A percentile compares a stretch with the other conserved stretches of the same genome.
These are phyloP conservation scores for Aureobasidium mangrovei DNA, from an alignment of 2,329 filamentous ascomycete genomes.

Conservation along the genomic window DNA sequence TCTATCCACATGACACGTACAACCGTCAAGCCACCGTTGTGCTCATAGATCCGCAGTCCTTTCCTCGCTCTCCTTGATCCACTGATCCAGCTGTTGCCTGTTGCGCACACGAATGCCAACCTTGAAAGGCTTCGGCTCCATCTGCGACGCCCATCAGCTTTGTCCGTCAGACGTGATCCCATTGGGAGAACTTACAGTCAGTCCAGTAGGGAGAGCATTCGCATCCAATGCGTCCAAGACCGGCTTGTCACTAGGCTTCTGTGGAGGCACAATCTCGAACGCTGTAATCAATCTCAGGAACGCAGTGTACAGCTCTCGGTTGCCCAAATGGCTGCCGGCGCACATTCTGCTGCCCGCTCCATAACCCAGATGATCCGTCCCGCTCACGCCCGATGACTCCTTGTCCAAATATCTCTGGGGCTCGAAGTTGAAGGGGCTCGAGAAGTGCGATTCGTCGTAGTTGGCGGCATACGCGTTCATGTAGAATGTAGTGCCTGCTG, in stretches of 20 bases:
- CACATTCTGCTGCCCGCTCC: constrained; percentile 37
- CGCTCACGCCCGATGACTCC: constrained; percentile 29
- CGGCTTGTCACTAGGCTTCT: constrained; percentile 32
- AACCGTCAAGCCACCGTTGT: not conserved
- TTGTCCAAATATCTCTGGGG: constrained; percentile 61
- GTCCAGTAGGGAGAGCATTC: constrained; percentile 36
- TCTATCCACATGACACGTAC: not conserved
- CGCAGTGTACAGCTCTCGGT: constrained; percentile 36
- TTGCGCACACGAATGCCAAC: constrained; percentile 39
- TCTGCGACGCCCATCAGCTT: constrained; percentile 29
- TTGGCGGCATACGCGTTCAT: constrained; percentile 71
- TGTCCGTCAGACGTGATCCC: not conserved
- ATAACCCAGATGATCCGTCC: constrained; percentile 42
- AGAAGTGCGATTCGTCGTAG: constrained; percentile 62
- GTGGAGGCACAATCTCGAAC: constrained; percentile 37
- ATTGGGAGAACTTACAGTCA: constrained; percentile 13
- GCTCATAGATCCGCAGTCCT: constrained; percentile 33
- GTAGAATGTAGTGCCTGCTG: constrained; percentile 69
- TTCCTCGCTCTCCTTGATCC: constrained; percentile 41
- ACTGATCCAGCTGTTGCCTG: constrained; percentile 33
- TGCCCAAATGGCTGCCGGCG: constrained; percentile 32
- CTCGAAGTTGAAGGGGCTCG: constrained; percentile 52
- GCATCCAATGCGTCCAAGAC: constrained; percentile 38
- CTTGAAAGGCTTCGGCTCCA: constrained; percentile 45
- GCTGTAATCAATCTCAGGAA: constrained; percentile 41